These are phyloP conservation scores for Hondaea fermentalgiana DNA, from an alignment of 108 stramenopile species.

Conservation along the genomic window DNA sequence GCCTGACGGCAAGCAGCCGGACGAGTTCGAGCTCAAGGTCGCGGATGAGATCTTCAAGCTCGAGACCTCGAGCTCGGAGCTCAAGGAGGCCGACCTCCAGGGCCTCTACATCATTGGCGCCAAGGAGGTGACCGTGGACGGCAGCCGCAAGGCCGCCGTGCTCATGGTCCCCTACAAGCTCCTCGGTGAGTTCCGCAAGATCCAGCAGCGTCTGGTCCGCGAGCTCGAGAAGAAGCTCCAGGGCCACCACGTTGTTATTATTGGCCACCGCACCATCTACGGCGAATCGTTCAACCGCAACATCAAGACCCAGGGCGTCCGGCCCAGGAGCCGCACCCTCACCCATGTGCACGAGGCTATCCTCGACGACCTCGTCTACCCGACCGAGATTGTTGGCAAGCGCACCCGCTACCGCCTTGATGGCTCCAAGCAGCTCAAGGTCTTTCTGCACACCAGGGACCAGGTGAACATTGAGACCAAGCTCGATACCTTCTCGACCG, in stretches of 20 bases:
- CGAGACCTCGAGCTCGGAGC: conserved; percentile 24
- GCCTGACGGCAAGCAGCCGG: conserved; percentile 66
- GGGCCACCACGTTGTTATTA: conserved; percentile 85
- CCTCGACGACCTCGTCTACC: conserved; percentile 96
- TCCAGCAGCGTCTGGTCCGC: conserved; percentile 86
- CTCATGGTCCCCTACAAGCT: conserved; percentile 94
- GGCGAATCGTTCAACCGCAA: conserved; percentile 80
- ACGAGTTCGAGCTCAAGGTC: conserved; percentile 88
- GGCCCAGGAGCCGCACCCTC: conserved; percentile 91
- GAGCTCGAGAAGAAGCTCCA: conserved; percentile 99
- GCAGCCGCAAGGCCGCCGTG: conserved; percentile 84
- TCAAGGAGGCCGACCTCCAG: conserved; percentile 53
- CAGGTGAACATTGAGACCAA: conserved; percentile 89
- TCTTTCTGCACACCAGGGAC: conserved; percentile 90
- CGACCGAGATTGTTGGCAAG: conserved; percentile 98
- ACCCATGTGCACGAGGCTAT: conserved; percentile 95
- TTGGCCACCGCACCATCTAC: conserved; percentile 95
- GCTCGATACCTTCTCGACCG: conserved; percentile 87
- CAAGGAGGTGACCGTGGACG: conserved; percentile 86
- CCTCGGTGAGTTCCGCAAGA: conserved; percentile 85
- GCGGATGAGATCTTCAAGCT: conserved; percentile 94
- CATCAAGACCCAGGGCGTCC: conserved; percentile 78
- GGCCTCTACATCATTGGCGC: conserved; percentile 94
- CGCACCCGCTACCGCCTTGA: conserved; percentile 91
- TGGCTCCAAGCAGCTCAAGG: conserved; percentile 88